These are phyloP conservation scores for Fusarium nygamai DNA, from an alignment of 2,329 filamentous ascomycete species.

Conservation along the genomic window DNA sequence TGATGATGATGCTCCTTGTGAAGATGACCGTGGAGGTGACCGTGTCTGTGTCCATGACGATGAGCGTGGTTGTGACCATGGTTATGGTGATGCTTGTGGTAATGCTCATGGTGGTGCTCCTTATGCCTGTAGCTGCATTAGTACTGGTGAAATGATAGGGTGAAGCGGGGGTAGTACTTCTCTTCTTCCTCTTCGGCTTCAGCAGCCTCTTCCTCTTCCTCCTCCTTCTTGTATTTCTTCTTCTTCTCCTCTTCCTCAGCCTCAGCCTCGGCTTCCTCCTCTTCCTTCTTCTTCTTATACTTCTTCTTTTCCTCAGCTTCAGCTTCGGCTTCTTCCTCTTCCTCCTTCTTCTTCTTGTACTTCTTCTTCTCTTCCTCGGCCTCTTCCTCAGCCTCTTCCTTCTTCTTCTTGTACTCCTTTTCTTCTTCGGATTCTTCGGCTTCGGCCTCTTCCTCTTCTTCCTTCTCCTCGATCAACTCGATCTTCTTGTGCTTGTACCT, in stretches of 20 bases:
- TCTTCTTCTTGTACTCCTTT: background rate
- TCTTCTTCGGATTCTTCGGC: background rate
- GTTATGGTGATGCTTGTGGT: background rate
- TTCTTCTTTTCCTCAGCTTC: background rate
- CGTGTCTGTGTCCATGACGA: background rate
- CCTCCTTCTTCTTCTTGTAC: background rate
- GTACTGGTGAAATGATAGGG: background rate
- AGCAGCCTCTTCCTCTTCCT: background rate
- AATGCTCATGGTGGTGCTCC: slow-evolving; percentile 2
- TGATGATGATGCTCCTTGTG: background rate
- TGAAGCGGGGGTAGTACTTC: background rate
- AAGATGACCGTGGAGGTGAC: background rate
- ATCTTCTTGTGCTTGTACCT: slow-evolving; percentile 25
- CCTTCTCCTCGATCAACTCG: slow-evolving; percentile 13
- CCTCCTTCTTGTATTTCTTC: slow-evolving; percentile 6
- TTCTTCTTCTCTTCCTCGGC: background rate
- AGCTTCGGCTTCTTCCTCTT: background rate
- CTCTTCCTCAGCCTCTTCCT: background rate
- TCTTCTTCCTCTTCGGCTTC: background rate
- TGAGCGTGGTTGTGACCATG: background rate
- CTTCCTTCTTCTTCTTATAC: slow-evolving; percentile 1
- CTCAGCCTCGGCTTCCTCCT: background rate
- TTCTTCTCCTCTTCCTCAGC: background rate
- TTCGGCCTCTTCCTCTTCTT: background rate
- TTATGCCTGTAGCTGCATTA: background rate